Evolutionary conservation across 768 basidiomycete species (phyloP), one percentile per base, ranked within the genome.

Genomic region (Megacollybia marginata): DNA sequence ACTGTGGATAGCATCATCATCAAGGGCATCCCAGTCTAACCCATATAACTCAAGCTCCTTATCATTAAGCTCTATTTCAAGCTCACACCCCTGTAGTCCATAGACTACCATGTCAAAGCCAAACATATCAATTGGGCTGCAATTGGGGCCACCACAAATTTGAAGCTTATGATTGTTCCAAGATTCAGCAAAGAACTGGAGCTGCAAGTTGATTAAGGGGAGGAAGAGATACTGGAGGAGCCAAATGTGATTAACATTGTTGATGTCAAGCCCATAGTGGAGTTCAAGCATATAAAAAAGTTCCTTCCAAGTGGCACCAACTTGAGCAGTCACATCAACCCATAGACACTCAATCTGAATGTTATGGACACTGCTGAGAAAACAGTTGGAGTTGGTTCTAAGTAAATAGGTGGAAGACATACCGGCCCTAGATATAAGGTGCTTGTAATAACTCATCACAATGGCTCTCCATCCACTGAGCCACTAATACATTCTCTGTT

Each of bases 401-500:
- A 10, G 35, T 36, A 10, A 16, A 36, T 16, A n/a, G n/a, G n/a
- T 36, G 10, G 43, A 44, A 46, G 15, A 51, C 55, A 50, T 46
- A 62, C 52, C 38, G 19, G 15, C 60, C 60, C 58, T 52, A 59
- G 9, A 61, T 61, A 35, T 56, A 61, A 9, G 57, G 61, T 6
- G 48, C 53, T 16, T 45, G 47, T 4, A 49, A 40, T 0, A 48
- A 45, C 1, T 58, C 60, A n/a, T 43, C 16, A n/a, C n/a, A n/a
- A 5, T 33, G 13, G 11, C 35, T 40, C 15, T 51, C 50, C 52
- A 61, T 57, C 9, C 33, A 57, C 2, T 33, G 44, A 15, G 63
- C 59, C 9, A 61, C 57, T 19, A 42, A 50, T 0, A 57, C 15
- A 46, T 69, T 68, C 47, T 67, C 65, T 6, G 60, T 59, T 16